Percentiles rank a stretch among this genome's conserved stretches.
Conservation (phyloP, 139 green algal species). For the Gonium pectorale region DNA sequence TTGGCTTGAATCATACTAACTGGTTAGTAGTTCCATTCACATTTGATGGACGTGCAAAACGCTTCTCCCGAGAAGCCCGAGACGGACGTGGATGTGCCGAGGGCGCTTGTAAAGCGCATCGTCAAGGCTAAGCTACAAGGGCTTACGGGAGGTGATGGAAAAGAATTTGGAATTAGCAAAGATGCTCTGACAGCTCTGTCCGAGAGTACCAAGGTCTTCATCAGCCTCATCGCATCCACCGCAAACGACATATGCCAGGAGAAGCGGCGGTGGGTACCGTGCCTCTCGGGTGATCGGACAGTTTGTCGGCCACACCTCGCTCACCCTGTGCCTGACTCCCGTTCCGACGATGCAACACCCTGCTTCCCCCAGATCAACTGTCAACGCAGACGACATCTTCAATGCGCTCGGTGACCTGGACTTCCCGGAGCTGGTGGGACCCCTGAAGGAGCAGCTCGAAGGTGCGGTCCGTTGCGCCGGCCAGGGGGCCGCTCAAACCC, state of each 20-base stretch:
- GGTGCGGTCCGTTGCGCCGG: no score
- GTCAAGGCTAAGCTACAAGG: constrained; percentile 80
- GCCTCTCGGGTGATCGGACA: background rate
- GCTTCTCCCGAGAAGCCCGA: constrained; percentile 5
- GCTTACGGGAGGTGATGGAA: constrained; percentile 51
- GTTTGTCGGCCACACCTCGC: background rate
- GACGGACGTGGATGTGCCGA: constrained; percentile 74
- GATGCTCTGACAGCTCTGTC: constrained; percentile 84
- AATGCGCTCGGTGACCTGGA: constrained; percentile 84
- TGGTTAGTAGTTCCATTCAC: no score
- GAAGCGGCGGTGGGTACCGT: constrained; percentile 69
- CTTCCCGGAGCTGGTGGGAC: constrained; percentile 81
- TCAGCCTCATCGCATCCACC: constrained; percentile 88
- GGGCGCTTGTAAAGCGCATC: constrained; percentile 82
- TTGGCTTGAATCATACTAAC: no score
- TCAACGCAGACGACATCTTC: constrained; percentile 83
- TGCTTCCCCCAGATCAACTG: constrained; percentile 12
- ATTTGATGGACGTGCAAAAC: constrained; percentile 13
- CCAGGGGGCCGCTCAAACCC: no score
- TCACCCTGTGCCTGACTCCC: constrained; percentile 67
- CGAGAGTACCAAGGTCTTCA: constrained; percentile 91
- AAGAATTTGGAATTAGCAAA: constrained; percentile 72
- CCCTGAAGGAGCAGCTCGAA: constrained; percentile 75
- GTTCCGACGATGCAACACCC: background rate
- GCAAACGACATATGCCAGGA: constrained; percentile 89